Evolutionary conservation across 2,329 filamentous ascomycete genomes (phyloP).

Genomic region (Hymenotorrendiella dingleyae): DNA sequence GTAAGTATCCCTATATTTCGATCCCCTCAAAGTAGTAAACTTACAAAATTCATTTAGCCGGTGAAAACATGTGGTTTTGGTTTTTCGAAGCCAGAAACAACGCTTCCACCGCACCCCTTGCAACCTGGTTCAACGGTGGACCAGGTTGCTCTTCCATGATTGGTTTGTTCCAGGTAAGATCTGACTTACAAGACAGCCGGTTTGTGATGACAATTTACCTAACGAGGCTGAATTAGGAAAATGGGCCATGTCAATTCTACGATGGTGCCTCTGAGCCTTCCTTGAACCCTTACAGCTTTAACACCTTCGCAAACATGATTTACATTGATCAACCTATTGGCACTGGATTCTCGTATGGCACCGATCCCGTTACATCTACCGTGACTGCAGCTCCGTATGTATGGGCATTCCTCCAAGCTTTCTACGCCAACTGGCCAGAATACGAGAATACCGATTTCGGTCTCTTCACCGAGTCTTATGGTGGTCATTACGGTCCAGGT

Average conservation of each 20-base stretch:
- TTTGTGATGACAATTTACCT: too few relatives aligned
- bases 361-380: constrained; percentile 39
- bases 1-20: too few relatives aligned
- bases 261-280: constrained; percentile 33
- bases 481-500: constrained; percentile 50
- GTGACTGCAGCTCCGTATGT: constrained; percentile 42
- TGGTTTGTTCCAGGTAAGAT: constrained; percentile 26
- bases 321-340: constrained; percentile 33
- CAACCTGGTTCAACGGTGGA: constrained; percentile 4
- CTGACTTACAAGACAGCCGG: too few relatives aligned
- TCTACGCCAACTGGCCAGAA: constrained; percentile 56
- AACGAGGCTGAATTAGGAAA: too few relatives aligned
- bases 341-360: constrained; percentile 38
- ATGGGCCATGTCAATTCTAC: constrained; percentile 33
- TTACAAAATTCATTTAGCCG: constrained; percentile 10
- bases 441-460: constrained; percentile 55
- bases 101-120: constrained; percentile 1
- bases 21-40: too few relatives aligned
- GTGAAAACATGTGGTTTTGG: constrained; percentile 10
- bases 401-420: constrained; percentile 55
- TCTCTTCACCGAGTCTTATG: constrained; percentile 47
- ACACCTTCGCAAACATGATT: constrained; percentile 32
- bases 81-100: constrained; percentile 8
- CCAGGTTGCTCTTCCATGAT: constrained; percentile 9
- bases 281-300: constrained; percentile 34